These are phyloP conservation scores for Dendrobium officinale DNA, from an alignment of 106 monocot species.

Conservation along the genomic window DNA sequence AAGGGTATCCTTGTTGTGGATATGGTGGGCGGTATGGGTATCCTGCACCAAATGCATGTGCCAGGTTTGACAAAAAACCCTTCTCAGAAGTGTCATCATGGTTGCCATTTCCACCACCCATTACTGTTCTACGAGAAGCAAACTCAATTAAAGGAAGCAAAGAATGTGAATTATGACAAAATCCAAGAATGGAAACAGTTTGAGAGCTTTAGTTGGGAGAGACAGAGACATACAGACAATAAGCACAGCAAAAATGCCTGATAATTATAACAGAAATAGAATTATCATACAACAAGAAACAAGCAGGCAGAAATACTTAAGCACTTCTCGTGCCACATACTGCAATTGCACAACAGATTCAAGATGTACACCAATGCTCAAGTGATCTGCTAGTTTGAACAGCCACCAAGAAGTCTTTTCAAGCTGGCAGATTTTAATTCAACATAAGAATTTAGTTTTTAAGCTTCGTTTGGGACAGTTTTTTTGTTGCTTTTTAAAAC, in stretches of 20 bases:
- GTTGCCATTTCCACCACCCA: slow-evolving; percentile 28
- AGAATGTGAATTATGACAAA: neutral
- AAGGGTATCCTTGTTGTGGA: slow-evolving; percentile 14
- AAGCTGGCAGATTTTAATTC: too few species aligned
- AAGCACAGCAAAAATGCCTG: neutral
- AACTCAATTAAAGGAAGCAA: neutral
- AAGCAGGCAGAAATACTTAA: neutral
- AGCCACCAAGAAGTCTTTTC: too few species aligned
- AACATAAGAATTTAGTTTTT: too few species aligned
- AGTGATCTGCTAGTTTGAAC: too few species aligned
- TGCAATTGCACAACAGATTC: too few species aligned
- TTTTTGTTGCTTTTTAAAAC: too few species aligned
- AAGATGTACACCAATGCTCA: too few species aligned
- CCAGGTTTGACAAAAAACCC: slow-evolving; percentile 22
- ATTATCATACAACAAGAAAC: neutral
- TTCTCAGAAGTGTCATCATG: slow-evolving; percentile 16
- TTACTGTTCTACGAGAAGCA: neutral
- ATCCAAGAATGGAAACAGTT: neutral
- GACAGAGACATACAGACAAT: neutral
- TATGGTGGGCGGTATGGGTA: slow-evolving; percentile 16
- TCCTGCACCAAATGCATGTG: slow-evolving; percentile 19
- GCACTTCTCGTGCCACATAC: neutral
- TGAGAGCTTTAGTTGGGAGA: neutral
- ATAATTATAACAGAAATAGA: neutral
- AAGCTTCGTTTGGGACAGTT: too few species aligned